Evolutionary conservation across 805 yeast species (phyloP), one percentile per base, ranked within the genome.

Genomic region (Hanseniaspora clermontiae): DNA sequence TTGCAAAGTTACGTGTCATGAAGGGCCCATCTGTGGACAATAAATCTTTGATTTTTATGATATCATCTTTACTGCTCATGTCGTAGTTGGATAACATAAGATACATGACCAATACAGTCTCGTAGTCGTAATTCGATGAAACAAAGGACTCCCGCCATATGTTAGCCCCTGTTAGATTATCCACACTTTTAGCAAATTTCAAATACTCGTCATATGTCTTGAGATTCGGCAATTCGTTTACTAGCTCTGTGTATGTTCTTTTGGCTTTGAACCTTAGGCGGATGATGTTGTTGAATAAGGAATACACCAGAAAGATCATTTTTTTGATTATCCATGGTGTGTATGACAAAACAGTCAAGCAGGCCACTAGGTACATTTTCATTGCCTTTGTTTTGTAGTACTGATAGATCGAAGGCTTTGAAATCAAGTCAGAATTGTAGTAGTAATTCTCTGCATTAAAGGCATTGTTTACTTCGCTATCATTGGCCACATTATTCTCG

Each of bases 1-100:
- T 95, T 7, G 95, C 97, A 71, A 91, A 86, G 65, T 93, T 93
- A 43, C 98, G 72, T 38, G 93, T 72, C 64, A 89, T 77, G 0
- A 68, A 64, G 1, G 72, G 70, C 7, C 96, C 95, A 0, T 95
- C 74, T 0, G 75, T 84, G 43, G 96, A 71, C 48, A 91, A 75
- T 40, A 84, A 71, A 20, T 84, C 81, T 70, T 84, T 76, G 19
- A 89, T 71, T 37, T 74, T 70, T 20, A 74, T 74, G 1, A 81
- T 72, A 66, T 89, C 87, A 10, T n/a, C 46, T n/a, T 17, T 6
- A 2, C 32, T 46, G 3, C 20, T 27, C 47, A 49, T 24, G 14
- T 75, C 75, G 0, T 95, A 89, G 20, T 76, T 76, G 49, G 77
- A 72, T 49, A 93, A 68, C 29, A 76, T 74, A 53, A 81, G 77